Evolutionary conservation across 768 basidiomycete species (phyloP), one percentile per base, ranked within the genome.

Genomic region (Tremella yokohamensis): DNA sequence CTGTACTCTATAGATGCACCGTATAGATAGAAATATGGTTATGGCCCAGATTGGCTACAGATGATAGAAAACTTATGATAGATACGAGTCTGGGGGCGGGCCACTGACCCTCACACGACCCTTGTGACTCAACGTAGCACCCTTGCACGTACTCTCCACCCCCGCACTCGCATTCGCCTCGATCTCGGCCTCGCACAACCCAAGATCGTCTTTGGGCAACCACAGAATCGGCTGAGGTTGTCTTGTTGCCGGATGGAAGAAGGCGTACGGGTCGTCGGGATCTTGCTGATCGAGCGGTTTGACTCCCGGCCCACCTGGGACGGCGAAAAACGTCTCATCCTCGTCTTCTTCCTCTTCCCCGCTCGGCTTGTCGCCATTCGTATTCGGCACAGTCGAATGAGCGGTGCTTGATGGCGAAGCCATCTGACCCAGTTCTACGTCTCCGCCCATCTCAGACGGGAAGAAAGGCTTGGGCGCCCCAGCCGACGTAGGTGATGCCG

Each of bases 161-260:
- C 84, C 85, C 3, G 71, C 75, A 25, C 79, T 80, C 60, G 66
- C 70, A 72, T 85, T 85, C 61, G 77, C 83, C 60, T 78, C 72
- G 63, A 82, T 84, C 78, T 89, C 88, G 56, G 81, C 83, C 29
- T 71, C 69, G 60, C 83, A 83, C 38, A 79, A 77, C 0, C 81
- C 83, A 54, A 90, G 69, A 8, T 85, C 85, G 72, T 98, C 94
- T 39, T 78, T 76, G 19, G 94, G 89, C 54, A 97, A 76, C 94
- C 94, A 98, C 29, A 97, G 79, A 3, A 84, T 80, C 61, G 85
- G 81, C 77, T 91, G 89, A 48, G 87, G 84, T 29, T 74, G 83
- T 54, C 83, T 81, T 20, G 80, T 75, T 7, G 90, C 90, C 15
- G 94, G 94, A 67, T 94, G 94, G 47, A 87, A 85, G 78, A 94